These are phyloP conservation scores for Brassica rapa DNA, from an alignment of 345 rosid genomes.

Conservation along the genomic window DNA sequence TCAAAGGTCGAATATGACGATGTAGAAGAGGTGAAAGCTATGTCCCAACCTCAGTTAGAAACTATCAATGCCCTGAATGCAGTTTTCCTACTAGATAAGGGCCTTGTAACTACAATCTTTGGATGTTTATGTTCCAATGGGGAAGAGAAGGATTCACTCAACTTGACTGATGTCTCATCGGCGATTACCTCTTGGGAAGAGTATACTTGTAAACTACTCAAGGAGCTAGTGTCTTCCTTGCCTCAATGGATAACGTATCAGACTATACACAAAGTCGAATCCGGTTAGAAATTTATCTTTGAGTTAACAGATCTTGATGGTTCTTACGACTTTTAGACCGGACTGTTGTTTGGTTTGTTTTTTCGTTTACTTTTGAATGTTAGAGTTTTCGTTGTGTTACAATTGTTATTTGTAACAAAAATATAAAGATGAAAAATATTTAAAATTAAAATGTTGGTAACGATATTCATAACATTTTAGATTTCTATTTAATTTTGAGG, in stretches of 20 bases:
- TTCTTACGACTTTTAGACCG: too few relatives aligned
- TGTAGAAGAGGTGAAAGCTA: constrained; percentile 28
- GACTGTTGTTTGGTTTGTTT: too few relatives aligned
- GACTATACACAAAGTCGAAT: constrained; percentile 43
- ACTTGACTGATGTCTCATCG: constrained; percentile 46
- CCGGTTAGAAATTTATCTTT: neutral
- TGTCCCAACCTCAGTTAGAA: constrained; percentile 50
- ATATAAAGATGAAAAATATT: too few relatives aligned
- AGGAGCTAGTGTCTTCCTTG: constrained; percentile 53
- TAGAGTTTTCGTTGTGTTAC: too few relatives aligned
- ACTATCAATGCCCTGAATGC: constrained; percentile 44
- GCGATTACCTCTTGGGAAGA: constrained; percentile 54
- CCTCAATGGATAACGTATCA: constrained; percentile 63
- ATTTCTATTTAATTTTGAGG: neutral
- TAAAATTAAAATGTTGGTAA: too few relatives aligned
- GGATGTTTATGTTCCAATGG: constrained; percentile 2
- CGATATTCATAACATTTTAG: too few relatives aligned
- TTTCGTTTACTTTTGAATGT: too few relatives aligned
- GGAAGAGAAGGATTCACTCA: constrained; percentile 30
- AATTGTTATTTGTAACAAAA: too few relatives aligned
- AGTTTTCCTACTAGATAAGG: constrained; percentile 44
- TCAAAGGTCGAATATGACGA: constrained; percentile 12
- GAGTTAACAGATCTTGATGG: neutral
- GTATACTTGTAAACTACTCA: constrained; percentile 47
- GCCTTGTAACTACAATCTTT: constrained; percentile 43